Percentiles rank a stretch among this genome's conserved stretches.
These are phyloP conservation scores for Coniochaeta sp. DNA, from an alignment of 2,329 filamentous ascomycete genomes.

Conservation along the genomic window DNA sequence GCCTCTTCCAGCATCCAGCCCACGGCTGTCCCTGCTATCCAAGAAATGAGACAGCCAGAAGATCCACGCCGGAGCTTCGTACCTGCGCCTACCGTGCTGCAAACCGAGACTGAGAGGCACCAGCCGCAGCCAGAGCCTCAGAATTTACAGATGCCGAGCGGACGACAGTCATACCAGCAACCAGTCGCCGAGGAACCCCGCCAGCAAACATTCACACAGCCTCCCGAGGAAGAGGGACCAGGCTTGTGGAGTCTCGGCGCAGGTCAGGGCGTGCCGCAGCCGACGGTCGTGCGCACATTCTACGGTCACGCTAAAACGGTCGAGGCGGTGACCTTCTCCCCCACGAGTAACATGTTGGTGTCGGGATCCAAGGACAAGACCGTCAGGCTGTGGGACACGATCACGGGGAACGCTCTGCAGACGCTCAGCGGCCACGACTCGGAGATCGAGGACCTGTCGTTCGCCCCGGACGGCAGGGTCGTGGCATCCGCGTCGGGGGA, in stretches of 20 bases:
- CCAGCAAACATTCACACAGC: not conserved
- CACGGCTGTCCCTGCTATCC: not conserved
- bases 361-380: constrained; percentile 5
- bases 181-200: not conserved
- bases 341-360: not conserved
- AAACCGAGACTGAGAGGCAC: not conserved
- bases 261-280: not conserved
- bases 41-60: not conserved
- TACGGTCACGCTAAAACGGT: constrained; percentile 3
- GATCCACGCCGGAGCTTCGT: not conserved
- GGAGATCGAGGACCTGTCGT: not conserved
- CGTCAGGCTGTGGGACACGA: constrained; percentile 3
- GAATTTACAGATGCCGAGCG: not conserved
- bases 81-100: not conserved
- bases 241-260: not conserved
- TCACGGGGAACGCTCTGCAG: not conserved
- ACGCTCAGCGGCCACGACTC: not conserved
- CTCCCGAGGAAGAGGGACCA: not conserved
- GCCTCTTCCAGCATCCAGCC: not conserved
- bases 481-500: constrained; percentile 2
- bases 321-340: constrained; percentile 2
- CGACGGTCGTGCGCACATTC: not conserved
- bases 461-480: not conserved
- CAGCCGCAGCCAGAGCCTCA: not conserved
- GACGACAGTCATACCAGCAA: not conserved